Evolutionary conservation across 129 eudicot species (phyloP).

Genomic region (Glebionis coronaria): DNA sequence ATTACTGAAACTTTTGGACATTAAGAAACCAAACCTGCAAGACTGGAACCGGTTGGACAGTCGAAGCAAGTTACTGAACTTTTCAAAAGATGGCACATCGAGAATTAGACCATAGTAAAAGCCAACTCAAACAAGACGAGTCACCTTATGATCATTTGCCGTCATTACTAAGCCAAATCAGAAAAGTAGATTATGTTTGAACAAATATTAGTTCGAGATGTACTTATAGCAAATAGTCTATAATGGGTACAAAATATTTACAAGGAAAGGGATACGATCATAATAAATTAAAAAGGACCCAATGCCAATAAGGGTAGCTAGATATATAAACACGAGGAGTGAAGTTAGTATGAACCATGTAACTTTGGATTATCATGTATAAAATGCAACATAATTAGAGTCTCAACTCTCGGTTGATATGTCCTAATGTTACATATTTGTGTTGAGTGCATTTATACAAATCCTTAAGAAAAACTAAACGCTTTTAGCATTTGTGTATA

Average conservation of each 20-base stretch:
- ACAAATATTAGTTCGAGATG: background rate
- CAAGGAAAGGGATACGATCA: slow-evolving; percentile 21
- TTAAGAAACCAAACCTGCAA: slow-evolving; percentile 25
- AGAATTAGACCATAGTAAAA: slow-evolving; percentile 33
- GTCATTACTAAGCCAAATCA: background rate
- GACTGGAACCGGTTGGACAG: slow-evolving; percentile 7
- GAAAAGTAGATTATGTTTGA: background rate
- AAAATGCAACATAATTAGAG: no score
- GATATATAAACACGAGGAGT: slow-evolving; percentile 12
- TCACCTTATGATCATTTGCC: slow-evolving; percentile 24
- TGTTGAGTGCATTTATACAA: no score
- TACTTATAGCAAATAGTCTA: background rate
- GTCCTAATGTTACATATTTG: no score
- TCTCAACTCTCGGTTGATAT: no score
- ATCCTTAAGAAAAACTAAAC: no score
- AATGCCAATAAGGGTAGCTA: slow-evolving; percentile 28
- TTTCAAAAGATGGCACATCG: slow-evolving; percentile 41
- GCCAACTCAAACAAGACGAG: slow-evolving; percentile 35
- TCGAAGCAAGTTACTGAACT: slow-evolving; percentile 55
- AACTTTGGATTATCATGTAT: no score
- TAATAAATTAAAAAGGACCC: slow-evolving; percentile 38
- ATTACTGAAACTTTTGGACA: background rate
- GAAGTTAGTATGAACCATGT: slow-evolving; percentile 9
- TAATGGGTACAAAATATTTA: slow-evolving; percentile 21
- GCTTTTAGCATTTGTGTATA: no score